Percentiles rank a stretch among this genome's conserved stretches.
Conservation (phyloP, 306 rosid species). For the Dryas alaskensis region DNA sequence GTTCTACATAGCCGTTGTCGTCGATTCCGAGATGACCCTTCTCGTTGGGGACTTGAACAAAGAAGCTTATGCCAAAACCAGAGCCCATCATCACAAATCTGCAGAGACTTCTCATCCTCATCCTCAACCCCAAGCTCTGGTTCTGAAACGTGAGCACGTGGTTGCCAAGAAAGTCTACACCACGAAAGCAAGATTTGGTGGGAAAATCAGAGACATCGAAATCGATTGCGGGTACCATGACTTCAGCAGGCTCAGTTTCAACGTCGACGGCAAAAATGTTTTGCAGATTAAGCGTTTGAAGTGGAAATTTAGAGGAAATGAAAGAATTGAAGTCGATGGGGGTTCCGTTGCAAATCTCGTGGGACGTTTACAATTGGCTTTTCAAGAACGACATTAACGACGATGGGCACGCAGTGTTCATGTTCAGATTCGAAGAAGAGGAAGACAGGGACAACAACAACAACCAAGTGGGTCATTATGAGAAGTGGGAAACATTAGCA, state of each 20-base stretch:
- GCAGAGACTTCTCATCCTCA: neutral
- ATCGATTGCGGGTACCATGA: constrained; percentile 58
- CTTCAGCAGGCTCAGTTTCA: constrained; percentile 40
- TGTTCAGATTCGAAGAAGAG: constrained; percentile 77
- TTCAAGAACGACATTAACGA: constrained; percentile 44
- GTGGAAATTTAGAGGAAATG: constrained; percentile 90
- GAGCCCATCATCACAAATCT: constrained; percentile 25
- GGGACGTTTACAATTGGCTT: constrained; percentile 91
- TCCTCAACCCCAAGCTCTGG: constrained; percentile 33
- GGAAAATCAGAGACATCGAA: constrained; percentile 50
- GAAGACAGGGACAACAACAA: constrained; percentile 20
- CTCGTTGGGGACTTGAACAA: constrained; percentile 57
- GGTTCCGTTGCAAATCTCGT: constrained; percentile 63
- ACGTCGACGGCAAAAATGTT: constrained; percentile 47
- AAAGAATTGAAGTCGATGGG: constrained; percentile 68
- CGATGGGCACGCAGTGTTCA: constrained; percentile 71
- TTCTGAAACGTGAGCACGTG: constrained; percentile 71
- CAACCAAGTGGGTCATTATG: constrained; percentile 22
- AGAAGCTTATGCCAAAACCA: constrained; percentile 58
- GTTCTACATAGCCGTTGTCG: constrained; percentile 74
- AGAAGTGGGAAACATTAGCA: too few relatives aligned
- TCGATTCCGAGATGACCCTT: constrained; percentile 52
- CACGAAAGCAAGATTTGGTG: constrained; percentile 64
- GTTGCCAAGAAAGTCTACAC: constrained; percentile 54
- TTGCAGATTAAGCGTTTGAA: constrained; percentile 57